Conservation (phyloP, 192 early-diverging fungal species). For the Backusella morwellensis region DNA sequence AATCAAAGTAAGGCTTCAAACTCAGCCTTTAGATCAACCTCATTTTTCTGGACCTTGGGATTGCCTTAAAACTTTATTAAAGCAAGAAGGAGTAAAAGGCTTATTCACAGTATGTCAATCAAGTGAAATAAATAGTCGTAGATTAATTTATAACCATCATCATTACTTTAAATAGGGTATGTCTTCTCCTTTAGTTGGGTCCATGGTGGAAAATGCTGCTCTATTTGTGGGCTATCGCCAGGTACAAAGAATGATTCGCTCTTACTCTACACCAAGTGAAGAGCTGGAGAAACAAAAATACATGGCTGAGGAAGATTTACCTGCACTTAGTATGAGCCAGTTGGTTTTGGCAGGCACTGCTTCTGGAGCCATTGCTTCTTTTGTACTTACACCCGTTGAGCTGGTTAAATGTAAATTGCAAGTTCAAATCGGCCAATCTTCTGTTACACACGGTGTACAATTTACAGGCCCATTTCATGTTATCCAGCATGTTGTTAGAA, state of each 20-base stretch:
- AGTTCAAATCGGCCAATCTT: constrained; percentile 67
- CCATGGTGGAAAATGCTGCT: constrained; percentile 93
- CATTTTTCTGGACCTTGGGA: constrained; percentile 78
- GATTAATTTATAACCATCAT: background rate
- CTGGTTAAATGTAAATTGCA: constrained; percentile 97
- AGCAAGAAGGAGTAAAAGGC: constrained; percentile 76
- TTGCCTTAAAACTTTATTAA: constrained; percentile 75
- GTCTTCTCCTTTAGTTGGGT: constrained; percentile 86
- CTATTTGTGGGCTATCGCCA: constrained; percentile 89
- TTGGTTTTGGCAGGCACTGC: constrained; percentile 78
- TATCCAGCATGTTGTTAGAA: constrained; percentile 40
- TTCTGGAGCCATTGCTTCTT: constrained; percentile 83
- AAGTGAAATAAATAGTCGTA: background rate
- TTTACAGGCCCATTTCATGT: constrained; percentile 50
- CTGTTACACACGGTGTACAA: constrained; percentile 24
- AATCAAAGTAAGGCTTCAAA: constrained; percentile 91
- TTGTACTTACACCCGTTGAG: constrained; percentile 95
- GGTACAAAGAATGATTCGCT: constrained; percentile 72
- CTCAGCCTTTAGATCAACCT: constrained; percentile 62
- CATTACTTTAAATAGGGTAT: constrained; percentile 61
- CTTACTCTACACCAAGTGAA: constrained; percentile 25
- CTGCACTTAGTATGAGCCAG: constrained; percentile 60
- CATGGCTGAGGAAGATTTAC: constrained; percentile 22
- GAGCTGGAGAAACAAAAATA: background rate
- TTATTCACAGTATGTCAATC: constrained; percentile 78